Base-by-base conservation (phyloP, 2,329 filamentous ascomycete genomes). In the Xylaria sp. region DNA sequence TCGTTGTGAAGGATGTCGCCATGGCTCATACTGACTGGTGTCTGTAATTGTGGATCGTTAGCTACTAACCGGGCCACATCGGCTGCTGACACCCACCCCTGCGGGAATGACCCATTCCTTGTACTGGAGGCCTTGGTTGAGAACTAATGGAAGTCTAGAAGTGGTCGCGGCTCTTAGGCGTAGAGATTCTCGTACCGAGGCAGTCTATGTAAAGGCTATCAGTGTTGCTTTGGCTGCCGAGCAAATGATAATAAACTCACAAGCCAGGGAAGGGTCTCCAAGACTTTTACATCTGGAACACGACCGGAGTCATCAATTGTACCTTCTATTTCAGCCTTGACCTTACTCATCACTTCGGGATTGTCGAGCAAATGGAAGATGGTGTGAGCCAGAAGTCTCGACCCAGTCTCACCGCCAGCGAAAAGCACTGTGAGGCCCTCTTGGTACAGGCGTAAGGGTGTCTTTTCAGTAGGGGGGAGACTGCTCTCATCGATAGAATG, bases 1-100 rank as follows among this genome's bases (percentile, higher is more conserved):
- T 54, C 50, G n/a, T 54, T 54, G 50, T 54, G 50, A 38, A 54
- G 50, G 3, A 54, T 54, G 17, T 54, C 50, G 2, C 31, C n/a
- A 4, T 38, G 31, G 25, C 31, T 38, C 50, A 54, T 54, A 20
- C 50, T 54, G 33, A 54, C 31, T 13, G 50, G 50, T 13, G 50
- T 54, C 50, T 54, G 25, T 20, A 49, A 11, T 49, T 13, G 13
- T n/a, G 11, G 17, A 22, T 20, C 13, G 13, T 49, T 29, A 49
- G 25, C 42, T 29, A 6, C 25, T 6, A 2, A 5, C 6, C 2
- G 6, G 17, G 17, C 17, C 17, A 20, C 2, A 20, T 10, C 20
- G 13, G 22, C 10, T 20, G 31, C 4, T 5, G 31, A 54, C 15
- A n/a, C 33, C 6, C 7, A 54, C 50, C 10, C 50, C 31, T 54